These are phyloP conservation scores for Phytopythium aichiense DNA, from an alignment of 352 stramenopile genomes.

Conservation along the genomic window DNA sequence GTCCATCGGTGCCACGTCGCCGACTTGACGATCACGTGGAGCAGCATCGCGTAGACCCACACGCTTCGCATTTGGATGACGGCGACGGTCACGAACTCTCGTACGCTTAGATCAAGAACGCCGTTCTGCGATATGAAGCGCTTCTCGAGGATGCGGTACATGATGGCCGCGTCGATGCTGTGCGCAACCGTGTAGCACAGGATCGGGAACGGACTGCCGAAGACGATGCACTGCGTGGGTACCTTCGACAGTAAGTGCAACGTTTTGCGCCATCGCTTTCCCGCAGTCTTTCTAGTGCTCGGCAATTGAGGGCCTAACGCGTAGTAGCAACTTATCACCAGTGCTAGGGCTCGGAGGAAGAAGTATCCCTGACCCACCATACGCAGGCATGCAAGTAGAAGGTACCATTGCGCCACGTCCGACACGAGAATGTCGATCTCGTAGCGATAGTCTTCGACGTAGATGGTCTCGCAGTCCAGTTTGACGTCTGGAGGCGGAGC, in stretches of 20 bases:
- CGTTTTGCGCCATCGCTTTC: not conserved
- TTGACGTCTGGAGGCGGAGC: not conserved
- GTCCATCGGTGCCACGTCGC: slow-evolving; percentile 13
- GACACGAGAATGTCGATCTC: slow-evolving; percentile 19
- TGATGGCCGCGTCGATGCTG: slow-evolving; percentile 33
- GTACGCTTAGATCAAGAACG: slow-evolving; percentile 17
- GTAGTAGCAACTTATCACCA: slow-evolving; percentile 18
- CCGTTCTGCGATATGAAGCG: slow-evolving; percentile 27
- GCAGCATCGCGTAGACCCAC: slow-evolving; percentile 32
- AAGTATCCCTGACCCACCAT: slow-evolving; percentile 35
- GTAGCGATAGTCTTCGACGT: slow-evolving; percentile 43
- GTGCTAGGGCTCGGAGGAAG: slow-evolving; percentile 21
- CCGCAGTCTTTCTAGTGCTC: not conserved
- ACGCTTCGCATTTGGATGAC: slow-evolving; percentile 46
- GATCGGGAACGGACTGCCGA: slow-evolving; percentile 39
- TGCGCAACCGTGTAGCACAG: slow-evolving; percentile 42
- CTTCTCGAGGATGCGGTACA: slow-evolving; percentile 27
- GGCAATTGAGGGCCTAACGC: not conserved
- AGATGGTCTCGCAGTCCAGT: slow-evolving; percentile 24
- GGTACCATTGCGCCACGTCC: slow-evolving; percentile 26
- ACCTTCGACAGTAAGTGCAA: slow-evolving; percentile 30
- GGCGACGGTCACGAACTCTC: slow-evolving; percentile 22
- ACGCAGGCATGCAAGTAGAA: slow-evolving; percentile 18
- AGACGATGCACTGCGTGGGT: slow-evolving; percentile 49
- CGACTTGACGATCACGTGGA: slow-evolving; percentile 18